Base-by-base conservation (phyloP, 306 rosid genomes). In the Vigna trinervia region DNA sequence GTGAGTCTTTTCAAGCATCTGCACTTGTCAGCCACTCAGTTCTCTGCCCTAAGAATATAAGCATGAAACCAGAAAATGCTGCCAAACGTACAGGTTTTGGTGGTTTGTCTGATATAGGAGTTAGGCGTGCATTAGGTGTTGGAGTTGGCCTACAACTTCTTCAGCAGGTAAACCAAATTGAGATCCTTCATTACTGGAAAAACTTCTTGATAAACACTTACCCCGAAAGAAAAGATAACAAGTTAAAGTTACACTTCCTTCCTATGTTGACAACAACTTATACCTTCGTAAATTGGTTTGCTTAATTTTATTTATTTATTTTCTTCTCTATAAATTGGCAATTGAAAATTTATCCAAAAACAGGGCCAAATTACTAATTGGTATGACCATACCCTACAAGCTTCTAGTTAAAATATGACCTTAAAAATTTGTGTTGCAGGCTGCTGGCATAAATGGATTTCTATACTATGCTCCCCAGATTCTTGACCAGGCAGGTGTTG, bases 61-160 rank as follows among this genome's bases (percentile, higher is more conserved):
- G 48, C 7, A 84, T 76, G 73, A 89, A 84, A n/a, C 60, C 87
- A 3, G 78, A 87, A 61, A 75, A 72, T 72, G 56, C 77, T 69
- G 51, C 80, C 7, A 89, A 90, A 80, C 88, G 85, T 5, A 71
- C 83, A 4, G 76, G 69, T 32, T 92, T 89, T 91, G 75, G 77
- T 10, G 89, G 70, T 73, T 90, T 95, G 85, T 80, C 90, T 1
- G 99, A 95, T 64, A 91, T 93, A 0, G 99, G 99, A 41, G 99
- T 95, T 34, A 90, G 77, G 72, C 96, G 91, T 50, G 99, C 99
- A 11, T 76, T 95, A 69, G 11, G 80, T 74, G 97, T 95, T 81
- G 99, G 99, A 17, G 78, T 92, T n/a, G 97, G 96, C 76, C 66
- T 95, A 70, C 99, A 95, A 85, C 19, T 89, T 84, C 99, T 95